Evolutionary conservation across 257 asterid genomes (phyloP), one percentile per base, ranked within the genome.

Genomic region (Plantago ovata): DNA sequence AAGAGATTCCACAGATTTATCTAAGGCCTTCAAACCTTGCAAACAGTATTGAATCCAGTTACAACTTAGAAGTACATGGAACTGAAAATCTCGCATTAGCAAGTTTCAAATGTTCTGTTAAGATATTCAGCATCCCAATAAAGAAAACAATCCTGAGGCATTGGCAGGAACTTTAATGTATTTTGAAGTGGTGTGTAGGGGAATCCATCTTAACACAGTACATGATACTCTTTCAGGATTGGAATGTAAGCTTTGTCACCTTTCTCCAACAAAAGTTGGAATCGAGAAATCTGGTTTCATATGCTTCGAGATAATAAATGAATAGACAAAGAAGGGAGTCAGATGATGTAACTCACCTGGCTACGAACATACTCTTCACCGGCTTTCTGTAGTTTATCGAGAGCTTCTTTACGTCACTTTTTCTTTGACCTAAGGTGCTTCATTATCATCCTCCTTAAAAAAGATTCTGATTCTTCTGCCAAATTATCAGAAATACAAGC

Each of bases 21-120:
- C 96, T 22, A 93, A 58, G 62, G 65, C 94, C 83, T 79, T 89
- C 82, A 93, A 63, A 50, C 97, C 97, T 97, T 93, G 89, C 74
- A 79, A 43, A 58, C 39, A 62, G 3, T 39, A 73, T 63, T 51
- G 41, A 65, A 51, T 47, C 39, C 39, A 58, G 49, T 58, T 44
- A 54, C 20, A 18, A n/a, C n/a, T n/a, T n/a, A n/a, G n/a, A n/a
- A n/a, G 46, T 5, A 32, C 43, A 40, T 41, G 44, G 38, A 58
- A 24, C 32, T 12, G 32, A 43, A 51, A 56, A 38, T 23, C 32
- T 36, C 24, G 11, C 12, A 13, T 49, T 56, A 28, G 41, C 36
- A 64, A 45, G 49, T 38, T 41, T 58, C n/a, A n/a, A n/a, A 32
- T 10, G 24, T 13, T 61, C 45, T 33, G 20, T 33, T 18, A 32